Percentiles rank a stretch among this genome's conserved stretches.
phyloP scores from a whole-genome alignment of 179 eudicot species.

The Corrigiola litoralis region DNA sequence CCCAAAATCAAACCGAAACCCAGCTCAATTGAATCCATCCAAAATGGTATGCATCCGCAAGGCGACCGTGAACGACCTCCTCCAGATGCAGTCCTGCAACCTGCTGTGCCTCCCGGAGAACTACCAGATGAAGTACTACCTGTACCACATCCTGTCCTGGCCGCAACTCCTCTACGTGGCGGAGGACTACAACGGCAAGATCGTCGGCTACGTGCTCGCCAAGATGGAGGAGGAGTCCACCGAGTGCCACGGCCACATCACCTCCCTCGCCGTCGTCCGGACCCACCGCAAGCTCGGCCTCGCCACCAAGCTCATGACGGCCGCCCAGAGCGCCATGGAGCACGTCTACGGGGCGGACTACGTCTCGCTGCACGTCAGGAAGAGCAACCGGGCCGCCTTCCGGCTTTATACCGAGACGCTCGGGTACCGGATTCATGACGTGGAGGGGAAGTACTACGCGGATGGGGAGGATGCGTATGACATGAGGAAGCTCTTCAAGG shows the following conservation, averaged over 20 bases:
- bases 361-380: slow-evolving; percentile 73
- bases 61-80: slow-evolving; percentile 67
- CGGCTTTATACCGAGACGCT: slow-evolving; percentile 66
- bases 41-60: slow-evolving; percentile 76
- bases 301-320: slow-evolving; percentile 92
- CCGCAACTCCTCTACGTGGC: slow-evolving; percentile 83
- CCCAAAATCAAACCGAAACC: not conserved
- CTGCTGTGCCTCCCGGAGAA: slow-evolving; percentile 76
- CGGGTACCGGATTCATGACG: slow-evolving; percentile 76
- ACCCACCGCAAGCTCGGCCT: slow-evolving; percentile 83
- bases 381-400: slow-evolving; percentile 83
- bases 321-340: slow-evolving; percentile 88
- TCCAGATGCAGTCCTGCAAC: slow-evolving; percentile 77
- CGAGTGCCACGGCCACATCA: slow-evolving; percentile 86
- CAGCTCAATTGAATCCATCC: not conserved
- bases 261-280: slow-evolving; percentile 79
- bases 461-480: slow-evolving; percentile 96
- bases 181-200: slow-evolving; percentile 76
- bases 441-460: slow-evolving; percentile 88
- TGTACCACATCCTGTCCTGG: slow-evolving; percentile 84
- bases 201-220: slow-evolving; percentile 91
- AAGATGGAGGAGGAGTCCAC: slow-evolving; percentile 89
- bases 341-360: slow-evolving; percentile 63
- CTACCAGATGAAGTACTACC: slow-evolving; percentile 86
- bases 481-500: slow-evolving; percentile 81